Percentiles rank a stretch among this genome's conserved stretches.
These are phyloP conservation scores for Ilex aquifolium DNA, from an alignment of 257 asterid species.

Conservation along the genomic window DNA sequence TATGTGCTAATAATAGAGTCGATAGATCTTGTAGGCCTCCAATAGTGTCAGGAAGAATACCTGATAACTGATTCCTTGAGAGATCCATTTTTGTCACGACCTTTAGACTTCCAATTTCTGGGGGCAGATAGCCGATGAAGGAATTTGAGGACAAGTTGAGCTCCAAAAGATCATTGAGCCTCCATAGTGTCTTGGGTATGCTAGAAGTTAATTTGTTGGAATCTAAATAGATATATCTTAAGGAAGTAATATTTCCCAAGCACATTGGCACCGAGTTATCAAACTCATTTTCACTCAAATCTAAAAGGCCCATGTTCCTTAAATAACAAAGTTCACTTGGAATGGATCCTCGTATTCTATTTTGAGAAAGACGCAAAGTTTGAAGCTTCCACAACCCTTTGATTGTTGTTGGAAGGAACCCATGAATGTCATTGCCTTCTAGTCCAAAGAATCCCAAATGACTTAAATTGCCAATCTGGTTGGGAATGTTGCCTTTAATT, in stretches of 20 bases:
- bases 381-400: conserved; percentile 16
- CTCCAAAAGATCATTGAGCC: conserved; percentile 13
- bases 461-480: conserved; percentile 27
- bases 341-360: conserved; percentile 14
- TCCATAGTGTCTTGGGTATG: conserved; percentile 24
- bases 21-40: conserved; percentile 13
- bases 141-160: conserved; percentile 22
- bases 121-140: conserved; percentile 18
- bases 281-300: conserved; percentile 9
- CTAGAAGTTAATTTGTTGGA: conserved; percentile 19
- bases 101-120: conserved; percentile 17
- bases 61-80: conserved; percentile 26
- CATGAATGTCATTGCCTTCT: conserved; percentile 17
- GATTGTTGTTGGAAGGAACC: conserved; percentile 17
- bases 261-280: conserved; percentile 28
- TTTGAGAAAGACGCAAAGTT: conserved; percentile 8
- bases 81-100: conserved; percentile 12
- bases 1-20: conserved; percentile 14
- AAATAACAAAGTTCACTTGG: conserved; percentile 14
- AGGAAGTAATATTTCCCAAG: conserved; percentile 12
- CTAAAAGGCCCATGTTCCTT: conserved; percentile 4
- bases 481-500: conserved; percentile 28
- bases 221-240: conserved; percentile 1
- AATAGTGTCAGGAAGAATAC: conserved; percentile 17
- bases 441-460: conserved; percentile 13